A percentile compares a stretch with the other conserved stretches of the same genome.
These are phyloP conservation scores for Phytophthora sojae DNA, from an alignment of 352 stramenopile species.

Conservation along the genomic window DNA sequence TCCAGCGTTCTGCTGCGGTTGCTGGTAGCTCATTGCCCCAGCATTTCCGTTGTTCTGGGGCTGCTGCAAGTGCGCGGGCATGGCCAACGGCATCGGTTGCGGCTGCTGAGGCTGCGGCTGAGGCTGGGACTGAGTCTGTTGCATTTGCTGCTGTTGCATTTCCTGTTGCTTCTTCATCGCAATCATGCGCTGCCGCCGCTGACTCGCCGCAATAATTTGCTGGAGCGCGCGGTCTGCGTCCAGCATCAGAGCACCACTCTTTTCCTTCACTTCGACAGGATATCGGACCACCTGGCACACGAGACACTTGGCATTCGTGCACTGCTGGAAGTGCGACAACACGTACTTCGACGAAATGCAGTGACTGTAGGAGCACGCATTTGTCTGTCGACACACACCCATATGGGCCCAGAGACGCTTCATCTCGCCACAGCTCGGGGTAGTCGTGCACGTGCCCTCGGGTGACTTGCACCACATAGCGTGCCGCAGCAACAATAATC, in stretches of 20 bases:
- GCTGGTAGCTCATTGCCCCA: conserved; percentile 28
- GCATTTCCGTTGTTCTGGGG: conserved; percentile 26
- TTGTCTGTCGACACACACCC: conserved; percentile 96
- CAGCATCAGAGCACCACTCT: conserved; percentile 86
- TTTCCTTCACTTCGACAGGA: conserved; percentile 96
- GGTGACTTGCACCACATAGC: conserved; percentile 98
- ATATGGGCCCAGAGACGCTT: conserved; percentile 99
- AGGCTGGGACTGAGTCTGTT: conserved; percentile 12
- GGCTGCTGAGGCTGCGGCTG: conserved; percentile 12
- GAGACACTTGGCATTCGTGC: conserved; percentile 96
- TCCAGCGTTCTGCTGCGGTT: conserved; percentile 36
- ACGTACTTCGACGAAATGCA: conserved; percentile 99
- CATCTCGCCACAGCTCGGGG: conserved; percentile 97
- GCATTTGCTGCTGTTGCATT: conserved; percentile 46
- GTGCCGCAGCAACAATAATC: conserved; percentile 96
- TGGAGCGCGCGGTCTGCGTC: conserved; percentile 79
- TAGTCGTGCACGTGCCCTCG: conserved; percentile 94
- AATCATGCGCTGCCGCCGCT: conserved; percentile 64
- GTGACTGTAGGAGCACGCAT: conserved; percentile 96
- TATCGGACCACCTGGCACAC: conserved; percentile 98
- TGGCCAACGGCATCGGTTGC: conserved; percentile 26
- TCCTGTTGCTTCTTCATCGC: conserved; percentile 50
- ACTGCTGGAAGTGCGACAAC: conserved; percentile 99
- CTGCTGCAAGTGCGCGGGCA: conserved; percentile 45
- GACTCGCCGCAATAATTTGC: conserved; percentile 80